Evolutionary conservation across 345 rosid genomes (phyloP), one percentile per base, ranked within the genome.

Genomic region (Eucalyptus rudis): DNA sequence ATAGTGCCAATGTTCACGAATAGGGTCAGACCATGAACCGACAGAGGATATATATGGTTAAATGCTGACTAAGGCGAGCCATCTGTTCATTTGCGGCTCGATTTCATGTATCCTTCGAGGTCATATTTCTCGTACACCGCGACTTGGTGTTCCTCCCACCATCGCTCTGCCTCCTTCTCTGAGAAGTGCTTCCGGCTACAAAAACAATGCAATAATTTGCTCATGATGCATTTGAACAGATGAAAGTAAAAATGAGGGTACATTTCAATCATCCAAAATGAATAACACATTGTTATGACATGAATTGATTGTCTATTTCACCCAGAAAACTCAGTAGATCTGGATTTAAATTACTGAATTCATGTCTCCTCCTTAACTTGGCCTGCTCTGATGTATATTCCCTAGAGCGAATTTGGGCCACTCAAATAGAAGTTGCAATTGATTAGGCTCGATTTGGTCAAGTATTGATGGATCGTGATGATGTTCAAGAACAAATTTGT

Each of bases 141-240:
- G 33, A 52, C 91, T 90, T 95, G 96, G 87, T 96, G 95, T 89
- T 94, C 96, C 66, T 94, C 95, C 99, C 99, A 96, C 99, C 99
- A 96, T 90, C 86, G 88, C 88, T 93, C 93, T 45, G 99, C 99
- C 93, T 95, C 93, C 88, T 93, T 93, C 91, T 96, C 97, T 1
- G 93, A 89, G 89, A 94, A 96, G 88, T 89, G 90, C 93, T 93
- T 96, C 87, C 98, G 97, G 90, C 99, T 96, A 87, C 91, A 94
- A 83, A 88, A 85, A 31, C 27, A 76, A 27, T 36, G 47, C 14
- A 19, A 36, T 44, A 76, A 19, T 76, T 76, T 76, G 47, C 47
- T 76, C 47, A 76, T 76, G 83, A 76, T 76, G 83, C 83, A 36
- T 76, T 76, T 76, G 47, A 76, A 36, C 47, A 36, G 83, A 76